Conservation (phyloP, 441 rosid genomes). For the Gossypium schwendimanii region DNA sequence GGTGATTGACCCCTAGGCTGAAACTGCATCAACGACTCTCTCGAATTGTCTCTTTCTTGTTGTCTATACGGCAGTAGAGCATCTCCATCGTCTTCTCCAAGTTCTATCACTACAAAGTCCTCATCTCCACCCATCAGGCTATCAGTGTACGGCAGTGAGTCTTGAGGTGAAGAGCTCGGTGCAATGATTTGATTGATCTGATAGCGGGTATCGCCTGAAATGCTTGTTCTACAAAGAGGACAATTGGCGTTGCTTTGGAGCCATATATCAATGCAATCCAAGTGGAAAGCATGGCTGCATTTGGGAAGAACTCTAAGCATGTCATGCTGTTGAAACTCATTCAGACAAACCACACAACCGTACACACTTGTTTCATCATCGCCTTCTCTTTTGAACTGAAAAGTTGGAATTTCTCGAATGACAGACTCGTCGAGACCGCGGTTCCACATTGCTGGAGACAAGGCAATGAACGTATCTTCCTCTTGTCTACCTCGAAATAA, state of each 20-base stretch:
- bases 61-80: constrained; percentile 7
- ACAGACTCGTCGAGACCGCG: constrained; percentile 44
- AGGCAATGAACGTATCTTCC: constrained; percentile 54
- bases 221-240: constrained; percentile 57
- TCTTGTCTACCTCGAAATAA: constrained; percentile 26
- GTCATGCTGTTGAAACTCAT: constrained; percentile 53
- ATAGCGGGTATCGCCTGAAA: constrained; percentile 35
- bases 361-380: constrained; percentile 22
- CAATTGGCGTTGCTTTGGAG: constrained; percentile 50
- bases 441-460: constrained; percentile 40
- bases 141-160: constrained; percentile 28
- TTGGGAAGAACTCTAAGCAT: constrained; percentile 52
- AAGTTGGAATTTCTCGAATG: constrained; percentile 47
- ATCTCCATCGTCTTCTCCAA: constrained; percentile 29
- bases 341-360: constrained; percentile 58
- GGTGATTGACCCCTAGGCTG: constrained; percentile 27
- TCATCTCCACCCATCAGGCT: constrained; percentile 40
- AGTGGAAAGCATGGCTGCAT: constrained; percentile 53
- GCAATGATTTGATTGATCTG: constrained; percentile 42
- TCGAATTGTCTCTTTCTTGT: constrained; percentile 27
- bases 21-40: constrained; percentile 11
- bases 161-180: constrained; percentile 61
- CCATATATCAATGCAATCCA: constrained; percentile 58
- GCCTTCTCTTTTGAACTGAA: constrained; percentile 35
- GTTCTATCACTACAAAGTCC: constrained; percentile 56